Evolutionary conservation across 2,329 filamentous ascomycete species (phyloP).

Genomic region (Aspergillus quadricinctus): DNA sequence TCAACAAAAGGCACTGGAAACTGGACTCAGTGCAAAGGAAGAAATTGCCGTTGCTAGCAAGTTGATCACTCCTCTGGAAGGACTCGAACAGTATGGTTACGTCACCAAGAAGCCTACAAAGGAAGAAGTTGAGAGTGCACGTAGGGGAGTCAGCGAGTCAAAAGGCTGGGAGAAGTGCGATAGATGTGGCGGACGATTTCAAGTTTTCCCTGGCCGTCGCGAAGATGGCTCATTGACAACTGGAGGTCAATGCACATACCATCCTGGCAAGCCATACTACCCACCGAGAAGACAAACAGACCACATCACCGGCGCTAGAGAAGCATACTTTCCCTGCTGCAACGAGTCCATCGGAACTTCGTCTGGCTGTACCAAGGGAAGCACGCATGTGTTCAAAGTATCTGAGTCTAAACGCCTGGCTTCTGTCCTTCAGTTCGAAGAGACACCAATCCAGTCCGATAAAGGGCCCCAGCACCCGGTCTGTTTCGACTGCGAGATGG

Average conservation of each 20-base stretch:
- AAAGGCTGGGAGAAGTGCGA: slow-evolving; percentile 85
- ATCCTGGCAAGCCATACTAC: slow-evolving; percentile 67
- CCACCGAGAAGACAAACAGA: slow-evolving; percentile 53
- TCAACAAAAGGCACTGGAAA: slow-evolving; percentile 56
- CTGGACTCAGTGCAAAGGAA: slow-evolving; percentile 63
- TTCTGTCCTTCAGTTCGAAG: slow-evolving; percentile 70
- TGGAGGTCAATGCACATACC: slow-evolving; percentile 74
- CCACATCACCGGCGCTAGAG: slow-evolving; percentile 51
- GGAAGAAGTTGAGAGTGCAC: slow-evolving; percentile 63
- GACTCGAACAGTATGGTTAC: slow-evolving; percentile 69
- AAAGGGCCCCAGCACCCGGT: slow-evolving; percentile 48
- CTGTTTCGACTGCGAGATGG: slow-evolving; percentile 96
- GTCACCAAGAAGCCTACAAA: slow-evolving; percentile 63
- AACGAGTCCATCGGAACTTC: slow-evolving; percentile 68
- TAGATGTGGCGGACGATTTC: slow-evolving; percentile 78
- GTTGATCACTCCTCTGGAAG: slow-evolving; percentile 60
- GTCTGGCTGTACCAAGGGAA: slow-evolving; percentile 65
- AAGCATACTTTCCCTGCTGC: slow-evolving; percentile 73
- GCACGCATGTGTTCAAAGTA: slow-evolving; percentile 84
- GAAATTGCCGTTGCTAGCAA: slow-evolving; percentile 63
- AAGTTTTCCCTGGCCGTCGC: slow-evolving; percentile 83
- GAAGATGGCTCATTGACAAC: slow-evolving; percentile 70
- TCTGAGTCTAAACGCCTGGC: slow-evolving; percentile 72
- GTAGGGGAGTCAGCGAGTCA: slow-evolving; percentile 60
- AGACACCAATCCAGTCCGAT: slow-evolving; percentile 57